A percentile compares a stretch with the other conserved stretches of the same genome.
Conservation (phyloP, 208 protist species). For the Angomonas deanei region DNA sequence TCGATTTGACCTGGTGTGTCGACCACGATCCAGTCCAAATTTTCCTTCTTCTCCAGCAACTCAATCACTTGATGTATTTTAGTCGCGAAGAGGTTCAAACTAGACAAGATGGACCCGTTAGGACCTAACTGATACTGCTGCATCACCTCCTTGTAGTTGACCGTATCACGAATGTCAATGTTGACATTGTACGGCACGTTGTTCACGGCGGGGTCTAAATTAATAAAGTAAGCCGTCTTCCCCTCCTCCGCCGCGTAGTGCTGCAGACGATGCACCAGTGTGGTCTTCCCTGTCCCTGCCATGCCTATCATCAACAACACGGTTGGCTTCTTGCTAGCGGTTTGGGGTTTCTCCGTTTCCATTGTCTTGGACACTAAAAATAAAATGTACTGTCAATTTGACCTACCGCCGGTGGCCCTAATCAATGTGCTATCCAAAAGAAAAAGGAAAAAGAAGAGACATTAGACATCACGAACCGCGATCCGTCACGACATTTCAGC, state of each 20-base stretch:
- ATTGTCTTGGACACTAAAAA: neutral
- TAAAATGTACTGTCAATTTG: neutral
- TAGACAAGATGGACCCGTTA: conserved; percentile 99
- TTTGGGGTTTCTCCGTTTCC: neutral
- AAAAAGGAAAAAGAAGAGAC: no score
- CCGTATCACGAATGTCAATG: conserved; percentile 99
- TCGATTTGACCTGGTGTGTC: conserved; percentile 99
- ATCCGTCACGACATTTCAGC: no score
- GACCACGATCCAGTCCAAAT: conserved; percentile 94
- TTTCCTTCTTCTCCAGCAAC: conserved; percentile 78
- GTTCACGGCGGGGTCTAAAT: conserved; percentile 97
- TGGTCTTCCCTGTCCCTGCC: conserved; percentile 99
- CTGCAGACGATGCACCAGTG: conserved; percentile 96
- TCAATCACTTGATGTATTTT: conserved; percentile 96
- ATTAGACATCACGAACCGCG: no score
- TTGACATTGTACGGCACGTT: conserved; percentile 94
- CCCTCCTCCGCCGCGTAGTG: conserved; percentile 81
- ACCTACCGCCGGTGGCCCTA: neutral
- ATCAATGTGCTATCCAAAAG: neutral
- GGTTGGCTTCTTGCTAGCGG: conserved; percentile 36
- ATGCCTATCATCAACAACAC: conserved; percentile 98
- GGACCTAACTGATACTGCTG: conserved; percentile 96
- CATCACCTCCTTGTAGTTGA: conserved; percentile 99
- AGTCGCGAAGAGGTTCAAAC: conserved; percentile 98
- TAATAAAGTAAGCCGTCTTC: conserved; percentile 94